Evolutionary conservation across 2,329 filamentous ascomycete genomes (phyloP), one percentile per base, ranked within the genome.

Genomic region (Trichoderma hamatum): DNA sequence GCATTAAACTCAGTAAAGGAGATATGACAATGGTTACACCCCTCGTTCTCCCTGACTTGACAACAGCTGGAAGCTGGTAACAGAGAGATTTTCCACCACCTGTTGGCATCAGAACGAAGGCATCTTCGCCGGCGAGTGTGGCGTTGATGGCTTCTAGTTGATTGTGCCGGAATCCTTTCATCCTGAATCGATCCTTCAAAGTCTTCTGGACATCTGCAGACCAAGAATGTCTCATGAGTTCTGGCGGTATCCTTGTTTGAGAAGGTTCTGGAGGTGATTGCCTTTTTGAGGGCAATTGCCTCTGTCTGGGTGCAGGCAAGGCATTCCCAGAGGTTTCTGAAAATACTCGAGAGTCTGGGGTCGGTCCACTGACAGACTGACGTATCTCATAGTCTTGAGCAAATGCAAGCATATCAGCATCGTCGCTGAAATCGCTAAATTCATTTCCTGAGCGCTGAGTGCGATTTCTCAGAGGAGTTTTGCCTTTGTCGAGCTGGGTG

Each of bases 41-140:
- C 39, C 84, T 84, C 0, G 95, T 98, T 74, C 87, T 91, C 54
- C 96, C 96, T 56, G 88, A 91, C 59, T 85, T 88, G 36, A 99
- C 85, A 24, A 98, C 87, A 2, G 96, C 93, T 16, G 96, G 96
- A 14, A 99, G 82, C 78, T 99, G 96, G 78, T 99, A 99, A 78
- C 96, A 98, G 1, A 99, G 84, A 1, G 95, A 98, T 78, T 99
- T 99, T 52, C 96, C 96, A 70, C 96, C 96, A 65, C 96, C 96
- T 0, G 96, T 99, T 2, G 96, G 96, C 96, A 99, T 99, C 49
- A 99, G 84, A 19, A 99, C 92, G 77, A 99, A 99, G 0, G 92
- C 91, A 79, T 99, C 95, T 72, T 95, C 90, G 3, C 95, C 96
- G 34, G 83, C 85, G 56, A 99, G 83, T 0, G 96, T 98, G 1